These are phyloP conservation scores for Colletotrichum siamense DNA, from an alignment of 2,329 filamentous ascomycete species.

Conservation along the genomic window DNA sequence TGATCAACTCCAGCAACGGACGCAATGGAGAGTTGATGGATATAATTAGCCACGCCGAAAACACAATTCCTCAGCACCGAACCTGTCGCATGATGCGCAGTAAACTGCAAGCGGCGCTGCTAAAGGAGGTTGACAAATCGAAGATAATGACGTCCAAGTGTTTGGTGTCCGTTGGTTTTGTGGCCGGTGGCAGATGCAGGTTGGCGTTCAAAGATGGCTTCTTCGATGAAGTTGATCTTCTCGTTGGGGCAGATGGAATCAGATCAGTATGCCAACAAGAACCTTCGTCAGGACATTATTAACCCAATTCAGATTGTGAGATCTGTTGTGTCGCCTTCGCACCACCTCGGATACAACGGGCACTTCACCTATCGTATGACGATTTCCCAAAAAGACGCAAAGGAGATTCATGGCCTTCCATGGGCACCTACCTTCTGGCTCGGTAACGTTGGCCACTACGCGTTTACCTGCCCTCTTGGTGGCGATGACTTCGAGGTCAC, in stretches of 20 bases:
- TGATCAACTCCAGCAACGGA: not conserved
- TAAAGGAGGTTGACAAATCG: not conserved
- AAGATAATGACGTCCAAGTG: not conserved
- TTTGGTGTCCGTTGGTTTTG: not conserved
- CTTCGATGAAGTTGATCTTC: not conserved
- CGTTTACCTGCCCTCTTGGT: slow-evolving; percentile 37
- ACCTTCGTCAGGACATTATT: not conserved
- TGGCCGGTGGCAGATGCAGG: not conserved
- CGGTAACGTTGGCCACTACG: slow-evolving; percentile 31
- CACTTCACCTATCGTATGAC: not conserved
- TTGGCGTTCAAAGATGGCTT: not conserved
- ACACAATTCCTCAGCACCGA: not conserved
- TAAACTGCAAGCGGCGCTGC: not conserved
- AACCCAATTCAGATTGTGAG: not conserved
- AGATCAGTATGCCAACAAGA: not conserved
- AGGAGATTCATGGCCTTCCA: not conserved
- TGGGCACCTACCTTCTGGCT: slow-evolving; percentile 24
- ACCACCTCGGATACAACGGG: not conserved
- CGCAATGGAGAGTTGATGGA: not conserved
- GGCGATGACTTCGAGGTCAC: slow-evolving; percentile 37
- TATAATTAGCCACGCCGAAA: not conserved
- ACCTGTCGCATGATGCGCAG: not conserved
- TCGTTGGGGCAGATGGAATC: not conserved
- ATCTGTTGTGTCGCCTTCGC: not conserved
- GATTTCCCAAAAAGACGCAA: not conserved